Evolutionary conservation across 345 rosid species (phyloP).

Genomic region (Stellera chamaejasme): DNA sequence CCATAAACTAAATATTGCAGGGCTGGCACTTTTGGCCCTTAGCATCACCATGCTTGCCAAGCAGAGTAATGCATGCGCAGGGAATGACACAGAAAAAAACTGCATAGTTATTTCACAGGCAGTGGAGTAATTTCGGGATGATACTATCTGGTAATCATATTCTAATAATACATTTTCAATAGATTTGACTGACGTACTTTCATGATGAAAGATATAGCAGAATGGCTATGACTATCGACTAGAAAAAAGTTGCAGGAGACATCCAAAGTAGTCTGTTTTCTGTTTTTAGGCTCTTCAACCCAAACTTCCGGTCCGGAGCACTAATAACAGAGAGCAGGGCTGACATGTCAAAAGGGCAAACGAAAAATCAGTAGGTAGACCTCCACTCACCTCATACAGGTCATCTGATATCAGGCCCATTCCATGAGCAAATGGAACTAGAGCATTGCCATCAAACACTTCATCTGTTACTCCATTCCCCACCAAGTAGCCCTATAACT

Average conservation of each 20-base stretch:
- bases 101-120: too few species aligned
- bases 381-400: slow-evolving; percentile 47
- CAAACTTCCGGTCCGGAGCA: neutral
- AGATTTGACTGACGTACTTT: too few species aligned
- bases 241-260: too few species aligned
- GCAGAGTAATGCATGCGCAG: too few species aligned
- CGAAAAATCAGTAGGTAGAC: neutral
- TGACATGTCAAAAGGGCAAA: neutral
- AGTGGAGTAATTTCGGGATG: too few species aligned
- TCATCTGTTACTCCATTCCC: slow-evolving; percentile 90
- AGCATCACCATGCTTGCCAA: neutral
- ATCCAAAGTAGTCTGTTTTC: too few species aligned
- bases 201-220: too few species aligned
- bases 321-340: neutral
- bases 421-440: slow-evolving; percentile 85
- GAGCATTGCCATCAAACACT: slow-evolving; percentile 70
- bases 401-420: slow-evolving; percentile 84
- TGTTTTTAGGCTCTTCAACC: neutral
- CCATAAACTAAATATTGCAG: neutral
- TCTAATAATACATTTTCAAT: too few species aligned
- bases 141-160: too few species aligned
- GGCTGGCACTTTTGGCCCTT: neutral
- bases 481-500: slow-evolving; percentile 73
- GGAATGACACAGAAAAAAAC: too few species aligned
- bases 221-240: too few species aligned